Conservation (phyloP, 2,329 filamentous ascomycete genomes). For the Penicillium sp. region DNA sequence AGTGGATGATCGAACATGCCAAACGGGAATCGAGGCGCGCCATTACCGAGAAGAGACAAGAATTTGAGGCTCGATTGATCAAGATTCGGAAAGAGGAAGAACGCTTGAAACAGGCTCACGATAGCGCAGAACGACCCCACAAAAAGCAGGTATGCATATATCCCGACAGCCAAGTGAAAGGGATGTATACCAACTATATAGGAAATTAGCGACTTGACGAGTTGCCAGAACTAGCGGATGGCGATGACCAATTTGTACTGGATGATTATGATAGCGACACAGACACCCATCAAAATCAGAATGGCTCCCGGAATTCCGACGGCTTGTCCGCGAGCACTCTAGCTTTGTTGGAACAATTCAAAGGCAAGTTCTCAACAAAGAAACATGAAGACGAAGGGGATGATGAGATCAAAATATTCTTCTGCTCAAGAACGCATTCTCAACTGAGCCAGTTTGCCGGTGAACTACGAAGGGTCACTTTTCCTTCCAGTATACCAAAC, state of each 20-base stretch:
- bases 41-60: constrained; percentile 64
- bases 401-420: constrained; percentile 77
- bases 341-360: constrained; percentile 68
- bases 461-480: constrained; percentile 73
- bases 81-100: constrained; percentile 62
- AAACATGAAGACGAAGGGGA: constrained; percentile 50
- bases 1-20: constrained; percentile 80
- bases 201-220: constrained; percentile 31
- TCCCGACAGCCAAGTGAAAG: background rate
- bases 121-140: constrained; percentile 47
- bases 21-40: constrained; percentile 66
- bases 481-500: constrained; percentile 69
- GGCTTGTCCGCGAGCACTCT: constrained; percentile 73
- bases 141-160: constrained; percentile 46
- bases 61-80: constrained; percentile 70
- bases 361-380: constrained; percentile 42
- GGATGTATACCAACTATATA: background rate
- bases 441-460: constrained; percentile 85
- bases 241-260: constrained; percentile 71
- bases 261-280: constrained; percentile 70
- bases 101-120: constrained; percentile 55
- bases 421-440: constrained; percentile 89
- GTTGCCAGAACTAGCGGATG: constrained; percentile 29
- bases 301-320: constrained; percentile 33
- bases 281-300: constrained; percentile 42